Base-by-base conservation (phyloP, 805 yeast genomes). In the Pichia insulana region DNA sequence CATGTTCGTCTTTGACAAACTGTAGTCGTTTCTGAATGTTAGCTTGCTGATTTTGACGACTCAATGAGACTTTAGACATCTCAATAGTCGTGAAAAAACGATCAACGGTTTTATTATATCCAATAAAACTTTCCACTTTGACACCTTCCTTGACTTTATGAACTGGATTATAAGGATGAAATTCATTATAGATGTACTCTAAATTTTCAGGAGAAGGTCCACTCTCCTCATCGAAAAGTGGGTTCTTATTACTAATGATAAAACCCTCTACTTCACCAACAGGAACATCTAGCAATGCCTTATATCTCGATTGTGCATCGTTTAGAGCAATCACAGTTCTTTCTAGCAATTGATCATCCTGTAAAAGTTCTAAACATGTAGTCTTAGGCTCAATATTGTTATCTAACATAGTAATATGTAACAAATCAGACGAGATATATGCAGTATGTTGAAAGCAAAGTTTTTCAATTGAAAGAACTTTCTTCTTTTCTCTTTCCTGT, bases 21-120 rank as follows among this genome's bases (percentile, higher is more conserved):
- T 81, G 78, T 17, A 90, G 63, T 49, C 90, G 74, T 51, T 78
- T 83, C 45, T 74, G 72, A 1, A 96, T 96, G 42, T 74, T 72
- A n/a, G 70, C 69, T 52, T 85, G 84, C 49, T 83, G 89, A 47
- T 78, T 81, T 47, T 86, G 94, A 28, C 83, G 74, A 44, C 78
- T 74, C 43, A 84, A 62, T 0, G 88, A 80, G 53, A 79, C 76
- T 54, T 85, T 86, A 4, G 87, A 77, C 4, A 94, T 78, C 55
- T 90, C 95, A 13, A 89, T 67, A 0, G 90, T 79, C 0, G 96
- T 86, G 57, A 84, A 90, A 56, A 84, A 90, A 33, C 66, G 68
- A 60, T 90, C 98, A 17, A 90, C 70, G 0, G 97, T 81, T 44
- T 74, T 73, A 56, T 87, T 89, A 59, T 87, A 90, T 0, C 92